Evolutionary conservation across 1,139 yeast genomes (phyloP).

Genomic region (Lodderomyces beijingensis): DNA sequence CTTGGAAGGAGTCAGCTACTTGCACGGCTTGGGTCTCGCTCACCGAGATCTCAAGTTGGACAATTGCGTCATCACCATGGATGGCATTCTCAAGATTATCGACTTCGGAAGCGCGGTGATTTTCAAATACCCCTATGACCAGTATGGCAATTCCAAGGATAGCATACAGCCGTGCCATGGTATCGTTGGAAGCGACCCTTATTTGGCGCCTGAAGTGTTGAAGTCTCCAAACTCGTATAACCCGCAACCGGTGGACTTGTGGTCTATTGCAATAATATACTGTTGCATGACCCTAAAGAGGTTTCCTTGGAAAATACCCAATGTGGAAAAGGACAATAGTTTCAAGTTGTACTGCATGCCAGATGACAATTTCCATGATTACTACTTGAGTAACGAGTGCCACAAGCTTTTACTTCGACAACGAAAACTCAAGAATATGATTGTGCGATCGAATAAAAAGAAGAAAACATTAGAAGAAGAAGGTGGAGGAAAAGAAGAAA

Average conservation of each 20-base stretch:
- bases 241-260: slow-evolving; percentile 89
- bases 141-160: slow-evolving; percentile 40
- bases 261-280: slow-evolving; percentile 94
- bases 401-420: slow-evolving; percentile 45
- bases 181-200: slow-evolving; percentile 96
- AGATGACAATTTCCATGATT: slow-evolving; percentile 49
- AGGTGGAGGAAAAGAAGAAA: slow-evolving; percentile 11
- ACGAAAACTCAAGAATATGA: slow-evolving; percentile 39
- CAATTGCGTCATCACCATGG: slow-evolving; percentile 83
- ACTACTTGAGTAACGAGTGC: slow-evolving; percentile 48
- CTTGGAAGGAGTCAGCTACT: slow-evolving; percentile 74
- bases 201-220: slow-evolving; percentile 93
- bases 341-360: slow-evolving; percentile 60
- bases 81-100: slow-evolving; percentile 85
- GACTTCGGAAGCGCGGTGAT: slow-evolving; percentile 97
- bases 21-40: slow-evolving; percentile 87
- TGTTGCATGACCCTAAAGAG: slow-evolving; percentile 94
- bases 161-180: slow-evolving; percentile 82
- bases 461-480: slow-evolving; percentile 23
- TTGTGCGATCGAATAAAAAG: slow-evolving; percentile 42
- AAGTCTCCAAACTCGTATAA: slow-evolving; percentile 66
- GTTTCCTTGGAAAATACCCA: slow-evolving; percentile 97
- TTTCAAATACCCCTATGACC: slow-evolving; percentile 85
- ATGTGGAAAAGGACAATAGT: slow-evolving; percentile 73
- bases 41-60: slow-evolving; percentile 94